Conservation (phyloP, 1,139 yeast genomes). For the Yamadazyma friedrichii region DNA sequence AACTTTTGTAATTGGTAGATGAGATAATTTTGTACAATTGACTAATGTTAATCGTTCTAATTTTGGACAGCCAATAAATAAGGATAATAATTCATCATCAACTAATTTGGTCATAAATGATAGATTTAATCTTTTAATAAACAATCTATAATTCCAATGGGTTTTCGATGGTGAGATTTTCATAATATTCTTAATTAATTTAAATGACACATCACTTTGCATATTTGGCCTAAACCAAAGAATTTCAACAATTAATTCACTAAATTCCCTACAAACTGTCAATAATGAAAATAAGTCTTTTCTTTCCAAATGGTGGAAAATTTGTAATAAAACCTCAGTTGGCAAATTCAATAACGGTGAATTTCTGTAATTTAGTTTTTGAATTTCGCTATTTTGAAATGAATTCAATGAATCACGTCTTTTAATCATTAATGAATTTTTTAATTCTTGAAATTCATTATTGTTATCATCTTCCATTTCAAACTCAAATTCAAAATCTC, state of each 20-base stretch:
- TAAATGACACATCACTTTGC: conserved; percentile 52
- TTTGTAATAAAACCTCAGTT: conserved; percentile 72
- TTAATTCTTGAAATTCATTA: conserved; percentile 36
- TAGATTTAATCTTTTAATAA: conserved; percentile 78
- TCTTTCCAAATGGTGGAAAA: conserved; percentile 65
- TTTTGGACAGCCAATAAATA: conserved; percentile 65
- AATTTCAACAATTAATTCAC: conserved; percentile 72
- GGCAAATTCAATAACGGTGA: conserved; percentile 66
- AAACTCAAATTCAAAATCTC: conserved; percentile 20
- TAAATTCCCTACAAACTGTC: conserved; percentile 82
- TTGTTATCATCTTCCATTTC: conserved; percentile 36
- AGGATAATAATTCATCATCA: conserved; percentile 57
- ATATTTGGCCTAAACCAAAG: conserved; percentile 89
- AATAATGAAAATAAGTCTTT: conserved; percentile 68
- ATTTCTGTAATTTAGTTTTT: conserved; percentile 23
- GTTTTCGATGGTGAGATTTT: conserved; percentile 46
- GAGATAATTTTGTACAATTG: conserved; percentile 68
- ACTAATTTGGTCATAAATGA: conserved; percentile 70
- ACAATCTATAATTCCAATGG: conserved; percentile 69
- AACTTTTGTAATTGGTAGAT: conserved; percentile 59
- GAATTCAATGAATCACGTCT: conserved; percentile 23
- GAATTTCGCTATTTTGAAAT: conserved; percentile 20
- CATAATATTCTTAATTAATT: conserved; percentile 56
- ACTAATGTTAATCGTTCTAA: conserved; percentile 85
- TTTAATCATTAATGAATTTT: conserved; percentile 32